Base-by-base conservation (phyloP, 805 yeast species). In the Monosporozyma aerobia region DNA sequence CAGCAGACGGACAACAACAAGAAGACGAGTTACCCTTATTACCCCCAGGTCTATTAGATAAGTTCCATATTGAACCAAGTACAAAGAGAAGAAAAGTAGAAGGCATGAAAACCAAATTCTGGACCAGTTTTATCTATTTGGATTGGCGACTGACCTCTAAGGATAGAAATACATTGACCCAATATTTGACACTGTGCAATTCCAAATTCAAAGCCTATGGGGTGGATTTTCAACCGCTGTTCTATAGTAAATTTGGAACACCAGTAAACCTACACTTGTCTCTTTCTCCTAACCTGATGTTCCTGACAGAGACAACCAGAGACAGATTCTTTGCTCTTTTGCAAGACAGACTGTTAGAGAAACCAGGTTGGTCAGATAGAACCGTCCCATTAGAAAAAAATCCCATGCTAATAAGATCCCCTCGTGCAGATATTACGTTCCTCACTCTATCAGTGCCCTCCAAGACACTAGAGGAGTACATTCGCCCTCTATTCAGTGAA, bases 231-330 rank as follows among this genome's bases (percentile, higher is more conserved):
- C 54, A 60, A 43, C 69, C 71, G 1, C 44, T 60, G 44, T 60
- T 54, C 46, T n/a, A 55, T 8, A 57, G 61, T 16, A 48, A 58
- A 2, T 53, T 66, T 23, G 69, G 69, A 0, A 55, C 69, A 3
- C 66, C 66, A 2, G 22, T 50, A 13, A 63, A 66, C 1, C 52
- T 68, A 32, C 71, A 68, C 47, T 48, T 68, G 3, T 59, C 71
- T 0, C 51, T 68, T 37, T 52, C 61, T 2, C 51, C 57, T 5
- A 57, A 54, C 43, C 8, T 39, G 19, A 22, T 6, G 11, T 39
- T 39, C 5, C 25, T 25, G 8, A 19, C 43, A 39, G 53, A 51
- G 19, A 41, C 23, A 2, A 54, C 58, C 23, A 50, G 65, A 29
- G 56, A 61, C 14, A 10, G 3, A 5, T 51, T 56, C 5, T 29